Evolutionary conservation across 2,329 filamentous ascomycete species (phyloP).

Genomic region (Chaetomium sp.): DNA sequence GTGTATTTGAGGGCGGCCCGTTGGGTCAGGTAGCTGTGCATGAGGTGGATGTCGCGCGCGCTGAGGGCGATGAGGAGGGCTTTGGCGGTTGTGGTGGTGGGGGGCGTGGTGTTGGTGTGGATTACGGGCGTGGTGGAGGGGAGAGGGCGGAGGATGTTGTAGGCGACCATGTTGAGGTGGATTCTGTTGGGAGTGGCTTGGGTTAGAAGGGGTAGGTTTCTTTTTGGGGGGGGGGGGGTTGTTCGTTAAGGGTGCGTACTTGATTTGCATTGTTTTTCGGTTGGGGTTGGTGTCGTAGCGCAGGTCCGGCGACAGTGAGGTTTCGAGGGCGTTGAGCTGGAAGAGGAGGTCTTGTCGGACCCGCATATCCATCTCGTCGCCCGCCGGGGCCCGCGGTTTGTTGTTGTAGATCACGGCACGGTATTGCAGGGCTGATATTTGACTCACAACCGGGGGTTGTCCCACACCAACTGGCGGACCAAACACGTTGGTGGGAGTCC

Average conservation of each 20-base stretch:
- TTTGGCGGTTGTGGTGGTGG: not conserved
- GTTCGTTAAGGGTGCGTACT: slow-evolving; percentile 5
- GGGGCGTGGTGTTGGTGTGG: not conserved
- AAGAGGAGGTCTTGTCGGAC: slow-evolving; percentile 12
- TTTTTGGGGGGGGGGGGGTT: not conserved
- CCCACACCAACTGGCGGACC: not conserved
- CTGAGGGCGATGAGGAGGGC: not conserved
- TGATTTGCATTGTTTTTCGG: slow-evolving; percentile 15
- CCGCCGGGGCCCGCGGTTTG: not conserved
- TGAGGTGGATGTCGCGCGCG: not conserved
- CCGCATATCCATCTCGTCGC: slow-evolving; percentile 10
- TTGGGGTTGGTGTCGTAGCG: not conserved
- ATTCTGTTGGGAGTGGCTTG: not conserved
- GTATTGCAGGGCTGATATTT: slow-evolving; percentile 12
- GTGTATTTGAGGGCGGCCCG: not conserved
- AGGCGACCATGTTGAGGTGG: slow-evolving; percentile 18
- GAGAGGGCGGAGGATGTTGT: slow-evolving; percentile 23
- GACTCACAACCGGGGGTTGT: slow-evolving; percentile 12
- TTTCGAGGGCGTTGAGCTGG: slow-evolving; percentile 9
- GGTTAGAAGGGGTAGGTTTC: not conserved
- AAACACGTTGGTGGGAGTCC: too few relatives aligned
- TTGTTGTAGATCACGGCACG: slow-evolving; percentile 20
- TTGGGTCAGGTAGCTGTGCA: not conserved
- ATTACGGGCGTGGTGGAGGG: slow-evolving; percentile 1
- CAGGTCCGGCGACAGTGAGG: not conserved